Base-by-base conservation (phyloP, 805 yeast genomes). In the Starmera dryadoides region DNA sequence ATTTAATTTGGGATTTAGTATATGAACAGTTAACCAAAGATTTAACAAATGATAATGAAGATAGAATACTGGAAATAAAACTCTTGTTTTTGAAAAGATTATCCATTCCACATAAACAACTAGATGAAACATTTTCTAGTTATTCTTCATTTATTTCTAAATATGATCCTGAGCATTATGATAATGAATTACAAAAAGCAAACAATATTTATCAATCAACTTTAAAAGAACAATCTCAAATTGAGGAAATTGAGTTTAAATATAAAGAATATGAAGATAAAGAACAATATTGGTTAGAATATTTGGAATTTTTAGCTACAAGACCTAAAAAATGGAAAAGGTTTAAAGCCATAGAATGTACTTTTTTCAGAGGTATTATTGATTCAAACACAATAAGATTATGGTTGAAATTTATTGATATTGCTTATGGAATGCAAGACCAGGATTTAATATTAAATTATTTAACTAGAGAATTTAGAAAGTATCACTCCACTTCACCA, bases 61-160 rank as follows among this genome's bases (percentile, higher is more conserved):
- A 23, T 33, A 36, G n/a, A 14, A 26, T 17, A 8, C 42, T 17
- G 11, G 14, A 21, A 7, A 17, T 30, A 5, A 20, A 21, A 18
- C 4, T n/a, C 8, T 8, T 21, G 4, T 49, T 43, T 30, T 14
- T 59, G 4, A 46, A 56, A 21, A 52, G 73, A 30, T 48, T 77
- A 5, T 30, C 46, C 2, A 44, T 49, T 9, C 79, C 79, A 0
- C 78, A 73, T 50, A 40, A 48, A 1, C 46, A 54, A 3, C 39
- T 73, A 7, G 71, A 68, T 4, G 60, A 62, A 0, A 65, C 77
- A 0, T 68, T 60, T 46, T 50, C 59, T 9, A 53, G 55, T 1
- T 65, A 59, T 33, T 74, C 79, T 1, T 20, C 52, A 1, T 69
- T 72, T 38, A 57, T 74, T 2, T 56, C 75, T 1, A 29, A 40